Conservation (phyloP, 2,329 filamentous ascomycete genomes). For the Aspergillus sp. region DNA sequence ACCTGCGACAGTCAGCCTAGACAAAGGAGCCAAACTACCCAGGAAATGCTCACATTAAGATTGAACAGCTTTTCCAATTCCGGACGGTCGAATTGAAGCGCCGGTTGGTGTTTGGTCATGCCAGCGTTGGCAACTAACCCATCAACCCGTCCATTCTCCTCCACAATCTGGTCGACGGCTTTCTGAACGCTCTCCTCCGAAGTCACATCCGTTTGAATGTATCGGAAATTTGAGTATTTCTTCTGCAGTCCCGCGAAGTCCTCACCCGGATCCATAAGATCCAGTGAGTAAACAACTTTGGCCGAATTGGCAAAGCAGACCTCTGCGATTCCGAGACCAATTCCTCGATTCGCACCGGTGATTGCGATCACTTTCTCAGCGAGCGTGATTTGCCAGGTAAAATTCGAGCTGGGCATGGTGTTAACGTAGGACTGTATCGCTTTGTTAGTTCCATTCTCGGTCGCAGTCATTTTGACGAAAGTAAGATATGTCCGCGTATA, state of each 20-base stretch:
- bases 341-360: conserved; percentile 25
- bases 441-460: conserved; percentile 15
- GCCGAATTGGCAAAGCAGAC: conserved; percentile 42
- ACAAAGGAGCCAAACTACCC: neutral
- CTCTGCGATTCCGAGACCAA: conserved; percentile 43
- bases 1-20: conserved; percentile 6
- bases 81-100: conserved; percentile 37
- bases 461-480: conserved; percentile 2
- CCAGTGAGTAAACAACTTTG: conserved; percentile 35
- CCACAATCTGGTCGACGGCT: conserved; percentile 38
- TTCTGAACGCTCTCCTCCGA: conserved; percentile 34
- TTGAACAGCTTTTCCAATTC: conserved; percentile 38
- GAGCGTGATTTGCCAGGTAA: conserved; percentile 42
- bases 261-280: conserved; percentile 32
- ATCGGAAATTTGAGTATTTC: conserved; percentile 39
- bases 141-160: conserved; percentile 35
- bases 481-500: too few relatives aligned
- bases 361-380: conserved; percentile 34
- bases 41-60: conserved; percentile 33
- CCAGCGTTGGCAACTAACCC: conserved; percentile 39
- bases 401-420: conserved; percentile 37
- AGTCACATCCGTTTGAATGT: conserved; percentile 44
- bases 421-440: conserved; percentile 25
- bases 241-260: conserved; percentile 33
- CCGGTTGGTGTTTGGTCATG: conserved; percentile 42